Evolutionary conservation across 176 grass and related monocot genomes (phyloP).

Genomic region (Oryza glumipatula): DNA sequence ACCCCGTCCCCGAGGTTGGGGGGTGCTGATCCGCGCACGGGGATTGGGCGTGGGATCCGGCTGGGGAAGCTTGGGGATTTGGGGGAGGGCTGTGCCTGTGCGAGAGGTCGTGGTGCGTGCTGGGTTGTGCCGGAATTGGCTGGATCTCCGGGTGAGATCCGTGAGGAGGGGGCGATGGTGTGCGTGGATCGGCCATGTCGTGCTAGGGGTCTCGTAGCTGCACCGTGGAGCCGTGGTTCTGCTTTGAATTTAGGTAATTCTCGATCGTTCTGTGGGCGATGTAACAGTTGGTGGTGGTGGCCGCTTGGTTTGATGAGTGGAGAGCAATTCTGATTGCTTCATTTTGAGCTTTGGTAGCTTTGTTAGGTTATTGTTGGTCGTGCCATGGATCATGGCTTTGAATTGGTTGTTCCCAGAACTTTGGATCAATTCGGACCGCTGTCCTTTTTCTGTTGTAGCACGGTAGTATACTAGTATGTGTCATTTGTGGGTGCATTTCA

Average conservation of each 20-base stretch:
- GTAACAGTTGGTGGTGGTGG: neutral
- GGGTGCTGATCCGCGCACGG: constrained; percentile 22
- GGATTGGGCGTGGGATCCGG: constrained; percentile 36
- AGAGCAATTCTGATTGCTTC: constrained; percentile 6
- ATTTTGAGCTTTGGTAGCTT: constrained; percentile 1
- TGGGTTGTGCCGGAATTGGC: constrained; percentile 26
- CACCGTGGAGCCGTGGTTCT: constrained; percentile 4
- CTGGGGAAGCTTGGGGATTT: neutral
- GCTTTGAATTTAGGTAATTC: constrained; percentile 25
- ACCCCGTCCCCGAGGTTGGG: neutral
- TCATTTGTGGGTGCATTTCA: constrained; percentile 4
- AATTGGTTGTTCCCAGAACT: constrained; percentile 28
- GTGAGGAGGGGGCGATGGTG: neutral
- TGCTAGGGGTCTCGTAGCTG: constrained; percentile 1
- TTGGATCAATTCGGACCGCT: neutral
- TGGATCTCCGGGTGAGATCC: constrained; percentile 53
- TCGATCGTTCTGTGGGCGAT: neutral
- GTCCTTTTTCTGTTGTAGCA: constrained; percentile 15
- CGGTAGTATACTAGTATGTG: neutral
- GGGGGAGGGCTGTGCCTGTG: neutral
- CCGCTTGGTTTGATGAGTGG: constrained; percentile 9
- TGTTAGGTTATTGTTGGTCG: constrained; percentile 13
- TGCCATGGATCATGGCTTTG: constrained; percentile 15
- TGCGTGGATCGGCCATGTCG: constrained; percentile 17
- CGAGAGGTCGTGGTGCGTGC: neutral